Evolutionary conservation across 169 alveolate genomes (phyloP), one percentile per base, ranked within the genome.

Genomic region (Plasmodium ovale): DNA sequence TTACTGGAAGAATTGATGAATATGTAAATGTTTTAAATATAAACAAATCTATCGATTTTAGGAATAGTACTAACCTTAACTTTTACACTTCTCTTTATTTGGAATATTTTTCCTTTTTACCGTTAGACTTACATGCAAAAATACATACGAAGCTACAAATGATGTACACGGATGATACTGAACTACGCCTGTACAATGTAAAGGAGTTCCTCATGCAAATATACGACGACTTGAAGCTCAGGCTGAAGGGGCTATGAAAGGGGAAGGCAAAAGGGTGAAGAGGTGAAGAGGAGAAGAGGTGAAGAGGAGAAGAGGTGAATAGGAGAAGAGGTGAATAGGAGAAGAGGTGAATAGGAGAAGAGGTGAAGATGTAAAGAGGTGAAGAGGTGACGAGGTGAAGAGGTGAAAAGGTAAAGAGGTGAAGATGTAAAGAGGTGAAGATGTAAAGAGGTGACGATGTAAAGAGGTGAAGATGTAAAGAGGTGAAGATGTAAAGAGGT

Each of bases 161-260:
- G 73, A 74, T 74, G 88, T 74, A 74, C 33, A 74, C 88, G 3
- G 88, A 74, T 23, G 23, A 74, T 35, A 74, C 88, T 35, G 88
- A 74, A 21, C n/a, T 74, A 25, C 70, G 88, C 9, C 1, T 74
- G 37, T 68, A 74, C 12, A 74, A 59, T 65, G 88, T 74, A 27
- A 74, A 74, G 49, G 47, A 37, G n/a, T 74, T 59, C 31, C 42
- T 74, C 27, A 59, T 74, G 73, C 88, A 74, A 37, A 0, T 74
- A 12, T 74, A 74, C 60, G 88, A 74, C 53, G 88, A 74, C 1
- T 33, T 74, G 35, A 74, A 74, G 29, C 9, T 19, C 27, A 74
- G 60, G 21, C 23, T 74, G 53, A 59, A 67, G 37, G 88, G 88
- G 3, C 27, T 74, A 51, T 74, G 21, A n/a, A 54, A 14, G 56